Percentiles rank a stretch among this genome's conserved stretches.
Conservation (phyloP, 129 eudicot genomes). For the Flaveria ramosissima region DNA sequence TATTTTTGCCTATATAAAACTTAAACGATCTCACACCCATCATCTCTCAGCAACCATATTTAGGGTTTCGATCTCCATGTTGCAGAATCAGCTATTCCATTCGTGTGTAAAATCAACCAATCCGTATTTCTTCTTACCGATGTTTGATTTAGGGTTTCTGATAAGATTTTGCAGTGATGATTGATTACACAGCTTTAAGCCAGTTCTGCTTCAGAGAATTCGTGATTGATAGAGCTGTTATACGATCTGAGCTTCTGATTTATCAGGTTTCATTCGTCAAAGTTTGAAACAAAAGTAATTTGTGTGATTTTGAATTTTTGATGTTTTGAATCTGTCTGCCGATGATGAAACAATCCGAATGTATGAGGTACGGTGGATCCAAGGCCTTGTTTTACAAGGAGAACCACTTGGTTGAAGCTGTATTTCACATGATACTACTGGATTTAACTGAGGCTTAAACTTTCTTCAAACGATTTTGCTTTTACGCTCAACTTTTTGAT, state of each 20-base stretch:
- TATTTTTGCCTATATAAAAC: slow-evolving; percentile 17
- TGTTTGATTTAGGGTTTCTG: neutral
- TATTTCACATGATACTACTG: slow-evolving; percentile 21
- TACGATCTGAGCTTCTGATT: slow-evolving; percentile 52
- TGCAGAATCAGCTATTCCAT: neutral
- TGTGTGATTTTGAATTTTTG: neutral
- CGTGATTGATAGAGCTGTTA: slow-evolving; percentile 85
- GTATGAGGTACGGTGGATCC: slow-evolving; percentile 17
- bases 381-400: slow-evolving; percentile 33
- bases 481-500: neutral
- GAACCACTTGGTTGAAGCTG: slow-evolving; percentile 37
- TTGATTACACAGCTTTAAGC: slow-evolving; percentile 61
- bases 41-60: neutral
- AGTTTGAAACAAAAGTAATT: neutral
- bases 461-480: too few relatives aligned
- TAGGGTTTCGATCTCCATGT: neutral
- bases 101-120: neutral
- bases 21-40: neutral
- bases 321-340: neutral
- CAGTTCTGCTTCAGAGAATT: slow-evolving; percentile 97
- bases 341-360: slow-evolving; percentile 19
- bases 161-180: slow-evolving; percentile 58
- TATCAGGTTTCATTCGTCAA: neutral
- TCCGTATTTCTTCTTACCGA: neutral
- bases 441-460: slow-evolving; percentile 11